These are phyloP conservation scores for Colletotrichum noveboracense DNA, from an alignment of 2,329 filamentous ascomycete species.

Conservation along the genomic window DNA sequence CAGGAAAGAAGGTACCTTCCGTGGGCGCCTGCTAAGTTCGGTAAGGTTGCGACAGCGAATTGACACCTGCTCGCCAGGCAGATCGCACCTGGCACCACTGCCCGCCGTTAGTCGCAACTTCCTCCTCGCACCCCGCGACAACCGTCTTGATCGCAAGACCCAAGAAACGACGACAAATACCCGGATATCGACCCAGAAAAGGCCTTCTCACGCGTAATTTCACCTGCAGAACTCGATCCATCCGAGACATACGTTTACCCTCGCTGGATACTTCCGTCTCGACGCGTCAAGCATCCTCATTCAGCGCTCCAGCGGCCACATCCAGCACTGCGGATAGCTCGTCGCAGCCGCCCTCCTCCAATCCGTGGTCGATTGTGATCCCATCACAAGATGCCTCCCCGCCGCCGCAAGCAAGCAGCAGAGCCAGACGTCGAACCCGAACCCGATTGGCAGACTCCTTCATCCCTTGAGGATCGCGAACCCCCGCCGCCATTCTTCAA, in stretches of 20 bases:
- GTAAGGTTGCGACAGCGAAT: background rate
- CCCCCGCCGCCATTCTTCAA: constrained; percentile 55
- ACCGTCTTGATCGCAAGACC: background rate
- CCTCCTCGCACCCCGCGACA: background rate
- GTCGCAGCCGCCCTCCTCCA: background rate
- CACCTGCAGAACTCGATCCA: background rate
- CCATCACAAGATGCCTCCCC: background rate
- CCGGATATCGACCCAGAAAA: background rate
- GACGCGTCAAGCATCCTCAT: background rate
- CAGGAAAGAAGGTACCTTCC: background rate
- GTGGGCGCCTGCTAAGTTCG: background rate
- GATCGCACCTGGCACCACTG: background rate
- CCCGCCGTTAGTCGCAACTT: background rate
- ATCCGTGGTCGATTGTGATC: background rate
- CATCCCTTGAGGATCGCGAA: constrained; percentile 24
- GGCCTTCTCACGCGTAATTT: background rate
- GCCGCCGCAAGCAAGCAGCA: background rate
- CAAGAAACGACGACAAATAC: background rate
- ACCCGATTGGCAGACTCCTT: background rate
- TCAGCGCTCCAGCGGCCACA: background rate
- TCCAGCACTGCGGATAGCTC: background rate
- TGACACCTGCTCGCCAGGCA: background rate
- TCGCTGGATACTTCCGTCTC: background rate
- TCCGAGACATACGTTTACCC: too few species aligned
- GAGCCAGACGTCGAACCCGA: background rate